Evolutionary conservation across 345 rosid genomes (phyloP).

Genomic region (Syzygium jambos): DNA sequence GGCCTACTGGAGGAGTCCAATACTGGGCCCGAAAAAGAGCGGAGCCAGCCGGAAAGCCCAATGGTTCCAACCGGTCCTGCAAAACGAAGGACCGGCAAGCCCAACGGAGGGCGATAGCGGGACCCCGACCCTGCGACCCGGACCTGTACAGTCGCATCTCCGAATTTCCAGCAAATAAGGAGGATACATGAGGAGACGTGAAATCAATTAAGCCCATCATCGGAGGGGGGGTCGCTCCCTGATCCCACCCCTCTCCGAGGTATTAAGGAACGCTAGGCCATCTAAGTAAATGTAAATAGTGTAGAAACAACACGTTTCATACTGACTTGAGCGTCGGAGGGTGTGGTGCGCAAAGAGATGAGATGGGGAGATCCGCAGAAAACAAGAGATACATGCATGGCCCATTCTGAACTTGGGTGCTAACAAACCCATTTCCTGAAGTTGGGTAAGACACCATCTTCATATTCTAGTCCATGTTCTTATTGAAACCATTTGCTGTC

Average conservation of each 20-base stretch:
- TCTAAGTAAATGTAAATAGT: background rate
- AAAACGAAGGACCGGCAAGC: background rate
- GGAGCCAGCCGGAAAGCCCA: background rate
- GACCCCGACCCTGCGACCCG: background rate
- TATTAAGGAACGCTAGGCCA: background rate
- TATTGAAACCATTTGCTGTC: no score
- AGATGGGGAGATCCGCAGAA: background rate
- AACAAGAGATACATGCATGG: background rate
- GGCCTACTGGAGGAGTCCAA: no score
- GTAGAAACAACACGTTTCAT: background rate
- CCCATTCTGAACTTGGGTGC: background rate
- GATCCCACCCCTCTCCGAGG: no score
- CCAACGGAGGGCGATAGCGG: fast-evolving
- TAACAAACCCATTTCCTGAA: background rate
- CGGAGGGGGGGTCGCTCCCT: background rate
- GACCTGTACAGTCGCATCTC: background rate
- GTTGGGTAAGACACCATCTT: background rate
- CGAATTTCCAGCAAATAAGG: background rate
- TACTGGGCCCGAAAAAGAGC: background rate
- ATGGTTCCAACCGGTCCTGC: no score
- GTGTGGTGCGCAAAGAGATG: no score
- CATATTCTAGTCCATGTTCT: background rate
- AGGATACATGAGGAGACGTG: background rate
- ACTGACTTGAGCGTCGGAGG: background rate
- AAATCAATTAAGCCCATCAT: background rate